These are phyloP conservation scores for Dipteronia sinensis DNA, from an alignment of 345 rosid species.

Conservation along the genomic window DNA sequence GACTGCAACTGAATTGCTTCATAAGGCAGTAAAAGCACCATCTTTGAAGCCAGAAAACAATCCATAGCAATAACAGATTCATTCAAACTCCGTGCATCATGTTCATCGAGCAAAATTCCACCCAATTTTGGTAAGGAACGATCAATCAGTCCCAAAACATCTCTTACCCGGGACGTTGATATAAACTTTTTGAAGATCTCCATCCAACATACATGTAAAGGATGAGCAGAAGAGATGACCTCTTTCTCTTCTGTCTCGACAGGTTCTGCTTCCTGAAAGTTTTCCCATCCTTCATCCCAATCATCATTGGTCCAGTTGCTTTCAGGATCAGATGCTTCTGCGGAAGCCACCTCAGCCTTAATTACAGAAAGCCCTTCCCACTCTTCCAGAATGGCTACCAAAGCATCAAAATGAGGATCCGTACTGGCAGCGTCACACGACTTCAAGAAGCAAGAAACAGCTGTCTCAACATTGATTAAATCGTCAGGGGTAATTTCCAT, in stretches of 20 bases:
- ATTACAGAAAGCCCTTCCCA: constrained; percentile 80
- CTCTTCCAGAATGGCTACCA: constrained; percentile 73
- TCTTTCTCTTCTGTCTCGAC: constrained; percentile 43
- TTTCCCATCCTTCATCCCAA: constrained; percentile 99
- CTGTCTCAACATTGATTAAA: constrained; percentile 53
- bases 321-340: constrained; percentile 48
- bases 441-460: constrained; percentile 71
- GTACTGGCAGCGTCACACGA: constrained; percentile 52
- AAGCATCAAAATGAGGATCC: constrained; percentile 54
- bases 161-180: constrained; percentile 35
- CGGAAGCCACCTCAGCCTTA: constrained; percentile 40
- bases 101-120: constrained; percentile 60
- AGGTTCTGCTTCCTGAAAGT: constrained; percentile 76
- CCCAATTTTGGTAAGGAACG: constrained; percentile 52
- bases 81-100: constrained; percentile 52
- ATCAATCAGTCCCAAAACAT: constrained; percentile 62
- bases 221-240: constrained; percentile 48
- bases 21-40: constrained; percentile 74
- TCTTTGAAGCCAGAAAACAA: constrained; percentile 55
- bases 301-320: constrained; percentile 72
- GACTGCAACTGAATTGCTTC: constrained; percentile 52
- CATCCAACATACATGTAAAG: constrained; percentile 78
- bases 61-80: constrained; percentile 35
- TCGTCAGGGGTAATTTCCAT: constrained; percentile 73
- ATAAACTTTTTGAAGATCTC: constrained; percentile 54